phyloP scores from a whole-genome alignment of 176 grass and related monocot species.

The Miscanthus lutarioriparius region DNA sequence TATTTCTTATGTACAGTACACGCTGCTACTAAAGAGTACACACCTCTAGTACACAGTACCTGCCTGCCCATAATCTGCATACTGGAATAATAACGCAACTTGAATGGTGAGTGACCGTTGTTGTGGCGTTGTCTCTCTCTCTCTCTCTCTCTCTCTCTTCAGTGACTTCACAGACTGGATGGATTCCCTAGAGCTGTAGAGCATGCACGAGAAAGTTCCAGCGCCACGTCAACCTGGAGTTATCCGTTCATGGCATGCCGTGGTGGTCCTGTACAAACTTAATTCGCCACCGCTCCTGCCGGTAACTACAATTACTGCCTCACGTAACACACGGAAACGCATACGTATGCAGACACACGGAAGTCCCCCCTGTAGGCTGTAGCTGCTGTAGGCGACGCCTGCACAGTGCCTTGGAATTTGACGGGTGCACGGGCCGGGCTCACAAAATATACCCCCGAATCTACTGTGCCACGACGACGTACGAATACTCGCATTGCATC shows the following conservation, averaged over 20 bases:
- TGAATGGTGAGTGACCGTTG: no score
- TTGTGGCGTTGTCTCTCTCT: no score
- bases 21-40: no score
- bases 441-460: neutral
- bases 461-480: neutral
- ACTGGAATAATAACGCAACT: no score
- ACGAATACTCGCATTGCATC: no score
- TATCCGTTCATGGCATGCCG: neutral
- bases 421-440: neutral
- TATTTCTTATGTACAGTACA: no score
- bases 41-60: no score
- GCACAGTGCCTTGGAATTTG: neutral
- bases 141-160: neutral
- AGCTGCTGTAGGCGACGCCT: neutral
- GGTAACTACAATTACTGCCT: constrained; percentile 19
- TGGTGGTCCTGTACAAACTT: neutral
- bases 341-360: neutral
- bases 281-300: constrained; percentile 8
- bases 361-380: no score
- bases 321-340: neutral
- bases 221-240: neutral
- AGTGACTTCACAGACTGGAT: neutral
- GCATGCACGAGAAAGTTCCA: neutral
- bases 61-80: neutral
- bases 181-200: neutral